Evolutionary conservation across 805 yeast genomes (phyloP).

Genomic region (Yarrowia deformans): DNA sequence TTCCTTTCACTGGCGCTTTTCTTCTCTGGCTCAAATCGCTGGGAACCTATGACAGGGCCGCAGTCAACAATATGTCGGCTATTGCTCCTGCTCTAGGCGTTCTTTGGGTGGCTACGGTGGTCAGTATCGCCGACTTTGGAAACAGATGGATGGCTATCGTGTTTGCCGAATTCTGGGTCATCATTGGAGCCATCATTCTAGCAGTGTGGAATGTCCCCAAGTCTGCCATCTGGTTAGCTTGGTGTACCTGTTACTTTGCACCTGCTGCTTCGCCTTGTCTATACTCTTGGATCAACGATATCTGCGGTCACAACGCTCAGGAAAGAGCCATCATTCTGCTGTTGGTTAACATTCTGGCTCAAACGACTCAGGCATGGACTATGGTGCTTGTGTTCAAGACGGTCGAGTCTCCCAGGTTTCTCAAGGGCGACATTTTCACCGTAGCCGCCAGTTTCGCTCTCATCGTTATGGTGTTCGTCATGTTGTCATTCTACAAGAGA

Average conservation of each 20-base stretch:
- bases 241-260: slow-evolving; percentile 62
- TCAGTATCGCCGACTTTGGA: slow-evolving; percentile 53
- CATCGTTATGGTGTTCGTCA: slow-evolving; percentile 44
- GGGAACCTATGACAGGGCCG: neutral
- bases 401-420: slow-evolving; percentile 46
- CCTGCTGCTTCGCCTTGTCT: slow-evolving; percentile 68
- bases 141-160: slow-evolving; percentile 61
- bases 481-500: slow-evolving; percentile 60
- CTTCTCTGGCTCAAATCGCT: slow-evolving; percentile 7
- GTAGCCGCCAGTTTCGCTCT: slow-evolving; percentile 43
- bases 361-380: slow-evolving; percentile 62
- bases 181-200: slow-evolving; percentile 59
- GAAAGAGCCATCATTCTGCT: slow-evolving; percentile 61
- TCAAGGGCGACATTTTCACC: slow-evolving; percentile 46
- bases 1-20: slow-evolving; percentile 10
- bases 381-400: slow-evolving; percentile 56
- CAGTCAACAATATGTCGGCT: slow-evolving; percentile 59
- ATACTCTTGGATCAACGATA: slow-evolving; percentile 66
- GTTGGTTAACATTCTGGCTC: slow-evolving; percentile 61
- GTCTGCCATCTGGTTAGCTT: slow-evolving; percentile 67
- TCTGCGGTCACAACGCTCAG: slow-evolving; percentile 61
- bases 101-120: slow-evolving; percentile 48
- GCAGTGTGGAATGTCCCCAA: slow-evolving; percentile 65
- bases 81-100: slow-evolving; percentile 67
- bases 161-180: slow-evolving; percentile 60